Evolutionary conservation across 768 basidiomycete species (phyloP).

Genomic region (Podaxis carcinomalis): DNA sequence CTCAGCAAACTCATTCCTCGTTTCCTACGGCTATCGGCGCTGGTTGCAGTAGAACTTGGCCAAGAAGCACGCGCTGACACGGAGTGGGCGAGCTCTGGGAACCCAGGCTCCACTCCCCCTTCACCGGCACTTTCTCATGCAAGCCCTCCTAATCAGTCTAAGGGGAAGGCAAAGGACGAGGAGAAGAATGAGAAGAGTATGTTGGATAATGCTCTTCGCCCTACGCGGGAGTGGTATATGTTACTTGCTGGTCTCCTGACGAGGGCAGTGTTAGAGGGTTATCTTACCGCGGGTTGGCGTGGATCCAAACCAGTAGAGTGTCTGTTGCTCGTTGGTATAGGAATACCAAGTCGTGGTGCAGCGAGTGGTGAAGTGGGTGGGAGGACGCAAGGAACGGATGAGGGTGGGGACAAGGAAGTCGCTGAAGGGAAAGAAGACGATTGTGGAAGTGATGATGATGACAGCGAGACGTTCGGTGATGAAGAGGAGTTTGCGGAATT

Average conservation of each 20-base stretch:
- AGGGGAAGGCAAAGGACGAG: conserved; percentile 1
- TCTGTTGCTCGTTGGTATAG: conserved; percentile 68
- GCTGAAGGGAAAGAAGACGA: conserved; percentile 4
- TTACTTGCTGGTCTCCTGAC: conserved; percentile 73
- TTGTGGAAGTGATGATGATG: not conserved
- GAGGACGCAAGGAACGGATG: not conserved
- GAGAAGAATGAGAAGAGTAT: conserved; percentile 20
- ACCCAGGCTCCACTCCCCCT: not conserved
- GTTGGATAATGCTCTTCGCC: conserved; percentile 52
- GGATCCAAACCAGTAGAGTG: conserved; percentile 68
- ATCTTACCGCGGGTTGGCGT: conserved; percentile 77
- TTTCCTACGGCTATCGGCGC: conserved; percentile 73
- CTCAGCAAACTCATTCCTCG: conserved; percentile 62
- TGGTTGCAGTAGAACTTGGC: conserved; percentile 75
- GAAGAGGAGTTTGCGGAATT: conserved; percentile 51
- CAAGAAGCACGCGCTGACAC: conserved; percentile 51
- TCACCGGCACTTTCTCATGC: not conserved
- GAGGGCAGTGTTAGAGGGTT: conserved; percentile 82
- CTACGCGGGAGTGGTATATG: conserved; percentile 79
- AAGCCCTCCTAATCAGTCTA: not conserved
- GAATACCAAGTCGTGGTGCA: conserved; percentile 26
- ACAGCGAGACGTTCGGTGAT: conserved; percentile 21
- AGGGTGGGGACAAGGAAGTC: not conserved
- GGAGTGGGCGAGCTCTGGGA: conserved; percentile 7
- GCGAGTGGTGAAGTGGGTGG: not conserved